Base-by-base conservation (phyloP, 352 stramenopile species). In the Globisporangium yorkense region DNA sequence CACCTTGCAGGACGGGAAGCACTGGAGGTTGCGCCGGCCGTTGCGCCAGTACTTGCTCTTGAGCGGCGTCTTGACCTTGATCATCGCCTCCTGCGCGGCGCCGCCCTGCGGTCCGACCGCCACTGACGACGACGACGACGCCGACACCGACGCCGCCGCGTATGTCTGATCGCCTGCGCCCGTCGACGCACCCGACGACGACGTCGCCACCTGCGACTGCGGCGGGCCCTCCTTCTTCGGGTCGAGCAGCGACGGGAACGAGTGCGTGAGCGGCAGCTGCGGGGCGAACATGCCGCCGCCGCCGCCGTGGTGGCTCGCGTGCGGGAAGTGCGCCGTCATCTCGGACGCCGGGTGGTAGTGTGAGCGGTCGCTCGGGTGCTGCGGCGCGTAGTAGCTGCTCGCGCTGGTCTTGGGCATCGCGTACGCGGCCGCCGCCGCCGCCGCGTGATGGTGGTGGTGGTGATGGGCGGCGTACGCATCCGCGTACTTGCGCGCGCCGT, bases 1-100 rank as follows among this genome's bases (percentile, higher is more conserved):
- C n/a, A 93, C 81, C 57, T 93, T 92, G 65, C 87, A 96, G 6
- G 72, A 84, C 33, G 87, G 87, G 62, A 96, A 96, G 67, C 87
- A 96, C 69, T 96, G 87, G 16, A 96, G 66, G 59, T 96, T 96
- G 54, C 87, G 87, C n/a, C 87, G 82, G 24, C 87, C 87, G 57
- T 96, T 96, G 50, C 87, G 75, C 85, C 86, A 96, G 67, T 96
- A 96, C 71, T 96, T 96, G 68, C 75, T 72, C 61, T 93, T 91
- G 16, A 96, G 63, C 33, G 75, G 71, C 6, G 86, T 92, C 67
- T 91, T 93, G 49, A 94, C 80, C 65, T 92, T 92, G 77, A 94
- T 92, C 74, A 94, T 84, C 16, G 81, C 81, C 62, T 94, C 84
- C 54, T 91, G 80, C 1, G 68, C 61, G 5, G 82, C 70, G 20